Conservation (phyloP, 176 grass and related monocot genomes). For the Oryza glumipatula region DNA sequence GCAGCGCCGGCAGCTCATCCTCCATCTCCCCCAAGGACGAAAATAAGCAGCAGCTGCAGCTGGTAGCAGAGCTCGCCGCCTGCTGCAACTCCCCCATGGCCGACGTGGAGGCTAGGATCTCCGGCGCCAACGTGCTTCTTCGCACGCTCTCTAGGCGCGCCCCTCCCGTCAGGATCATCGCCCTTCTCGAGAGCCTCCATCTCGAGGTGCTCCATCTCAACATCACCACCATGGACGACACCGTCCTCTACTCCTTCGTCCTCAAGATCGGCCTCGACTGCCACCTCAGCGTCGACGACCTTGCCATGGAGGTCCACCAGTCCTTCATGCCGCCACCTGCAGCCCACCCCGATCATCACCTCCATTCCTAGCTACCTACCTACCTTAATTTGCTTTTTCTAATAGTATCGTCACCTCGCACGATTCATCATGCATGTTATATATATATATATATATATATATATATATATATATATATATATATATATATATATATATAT, state of each 20-base stretch:
- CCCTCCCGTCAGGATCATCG: conserved; percentile 59
- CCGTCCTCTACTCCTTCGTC: conserved; percentile 92
- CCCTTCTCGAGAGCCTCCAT: conserved; percentile 64
- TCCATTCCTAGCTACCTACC: neutral
- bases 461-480: too few relatives aligned
- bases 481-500: too few relatives aligned
- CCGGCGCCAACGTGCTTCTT: conserved; percentile 83
- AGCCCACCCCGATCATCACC: neutral
- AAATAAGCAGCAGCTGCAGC: neutral
- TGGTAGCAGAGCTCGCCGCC: conserved; percentile 71
- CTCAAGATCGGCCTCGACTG: conserved; percentile 96
- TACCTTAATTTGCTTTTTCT: too few relatives aligned
- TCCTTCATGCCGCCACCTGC: conserved; percentile 40
- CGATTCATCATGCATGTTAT: too few relatives aligned
- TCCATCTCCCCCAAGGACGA: neutral
- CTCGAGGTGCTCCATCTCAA: conserved; percentile 93
- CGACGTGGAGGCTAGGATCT: conserved; percentile 88
- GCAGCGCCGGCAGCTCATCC: neutral
- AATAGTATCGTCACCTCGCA: too few relatives aligned
- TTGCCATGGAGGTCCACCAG: conserved; percentile 79
- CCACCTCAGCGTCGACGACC: conserved; percentile 91
- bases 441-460: too few relatives aligned
- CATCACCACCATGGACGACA: conserved; percentile 95
- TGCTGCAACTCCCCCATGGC: conserved; percentile 87
- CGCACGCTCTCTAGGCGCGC: conserved; percentile 79